A percentile compares a stretch with the other conserved stretches of the same genome.
Conservation (phyloP, 2,329 filamentous ascomycete genomes). For the Xylaria hypoxylon region DNA sequence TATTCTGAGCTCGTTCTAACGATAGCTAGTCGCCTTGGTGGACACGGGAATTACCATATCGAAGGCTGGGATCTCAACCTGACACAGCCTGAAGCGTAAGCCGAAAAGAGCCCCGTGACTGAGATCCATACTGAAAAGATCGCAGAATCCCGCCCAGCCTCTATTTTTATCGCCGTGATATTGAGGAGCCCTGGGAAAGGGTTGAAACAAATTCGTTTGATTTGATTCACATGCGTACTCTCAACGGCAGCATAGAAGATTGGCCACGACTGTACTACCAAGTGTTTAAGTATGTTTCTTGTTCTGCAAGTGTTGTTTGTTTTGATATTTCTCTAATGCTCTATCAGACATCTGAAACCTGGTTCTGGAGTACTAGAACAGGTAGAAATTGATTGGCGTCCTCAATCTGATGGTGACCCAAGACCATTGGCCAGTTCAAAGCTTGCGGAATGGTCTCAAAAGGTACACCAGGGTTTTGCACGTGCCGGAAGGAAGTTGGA, state of each 20-base stretch:
- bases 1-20: conserved; percentile 26
- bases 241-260: conserved; percentile 79
- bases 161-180: conserved; percentile 77
- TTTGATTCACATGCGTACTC: conserved; percentile 84
- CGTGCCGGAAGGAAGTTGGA: conserved; percentile 74
- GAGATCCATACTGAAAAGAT: conserved; percentile 33
- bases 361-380: conserved; percentile 84
- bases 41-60: conserved; percentile 44
- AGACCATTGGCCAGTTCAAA: conserved; percentile 58
- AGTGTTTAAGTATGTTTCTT: conserved; percentile 68
- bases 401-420: conserved; percentile 74
- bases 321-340: conserved; percentile 12
- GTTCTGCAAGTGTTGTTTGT: neutral
- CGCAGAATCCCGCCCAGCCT: conserved; percentile 77
- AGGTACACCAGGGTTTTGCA: conserved; percentile 75
- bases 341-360: conserved; percentile 77
- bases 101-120: neutral
- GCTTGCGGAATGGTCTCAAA: conserved; percentile 76
- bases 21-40: conserved; percentile 41
- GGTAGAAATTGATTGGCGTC: conserved; percentile 86
- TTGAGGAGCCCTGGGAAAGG: conserved; percentile 77
- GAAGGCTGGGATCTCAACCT: conserved; percentile 55
- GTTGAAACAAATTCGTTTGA: conserved; percentile 73
- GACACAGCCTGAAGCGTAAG: conserved; percentile 54
- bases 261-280: conserved; percentile 82